Base-by-base conservation (phyloP, 768 basidiomycete genomes). In the Tricholoma saponaceum region DNA sequence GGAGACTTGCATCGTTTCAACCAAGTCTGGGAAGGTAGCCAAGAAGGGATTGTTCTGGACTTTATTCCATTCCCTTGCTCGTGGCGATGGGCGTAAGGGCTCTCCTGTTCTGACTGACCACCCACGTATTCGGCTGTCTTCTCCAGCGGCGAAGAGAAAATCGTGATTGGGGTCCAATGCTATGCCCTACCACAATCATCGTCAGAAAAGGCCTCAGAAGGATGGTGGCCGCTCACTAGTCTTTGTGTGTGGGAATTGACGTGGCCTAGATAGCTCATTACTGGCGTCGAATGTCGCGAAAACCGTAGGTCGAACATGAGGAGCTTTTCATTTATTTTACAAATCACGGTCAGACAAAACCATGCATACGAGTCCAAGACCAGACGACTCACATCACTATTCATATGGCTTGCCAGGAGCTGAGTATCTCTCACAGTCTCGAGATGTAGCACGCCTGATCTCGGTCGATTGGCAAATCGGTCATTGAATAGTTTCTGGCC, bases 91-190 rank as follows among this genome's bases (percentile, higher is more conserved):
- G 64, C 20, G 59, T 18, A 85, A 58, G 4, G 72, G 72, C 14
- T 70, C 70, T 4, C 87, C 89, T 7, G 78, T 80, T 14, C 69
- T 75, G 8, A 91, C 67, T 10, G 87, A 87, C 90, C 90, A 92
- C 2, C 79, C 80, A 22, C 87, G 82, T 57, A 91, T 78, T 30
- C 76, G 77, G 43, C 71, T 60, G 68, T 92, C 89, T 59, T 84
- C 79, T 9, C 89, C 89, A 0, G 86, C 86, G 8, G 85, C 85
- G 58, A 89, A 89, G 16, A 92, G 64, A 51, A 86, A 79, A 26
- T 81, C 74, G 50, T 85, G 76, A 7, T 68, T 59, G 0, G 83
- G 79, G 60, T 90, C 87, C 16, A 83, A 64, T 1, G 80, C 72
- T 5, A 89, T 74, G 5, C 88, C 88, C 89, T 91, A 62, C 25